Base-by-base conservation (phyloP, 1,284 basidiomycete species). In the Grifola frondosa region DNA sequence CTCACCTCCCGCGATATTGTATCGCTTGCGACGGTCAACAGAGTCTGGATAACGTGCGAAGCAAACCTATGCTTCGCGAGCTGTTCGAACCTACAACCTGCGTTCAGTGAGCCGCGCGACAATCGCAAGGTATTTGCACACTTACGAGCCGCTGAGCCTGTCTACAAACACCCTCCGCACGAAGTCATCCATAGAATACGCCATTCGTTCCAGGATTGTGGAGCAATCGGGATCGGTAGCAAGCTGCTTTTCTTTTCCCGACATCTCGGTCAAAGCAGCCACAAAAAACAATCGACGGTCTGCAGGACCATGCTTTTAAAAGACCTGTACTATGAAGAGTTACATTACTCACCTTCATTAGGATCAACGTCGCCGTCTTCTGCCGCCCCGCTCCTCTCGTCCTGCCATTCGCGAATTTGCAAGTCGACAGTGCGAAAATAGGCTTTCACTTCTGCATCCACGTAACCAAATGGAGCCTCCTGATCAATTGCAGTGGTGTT, bases 141-240 rank as follows among this genome's bases (percentile, higher is more conserved):
- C 87, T 80, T 68, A 94, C 84, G 88, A 89, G 60, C 90, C 92
- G 44, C 78, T 78, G 50, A 97, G 68, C 46, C 84, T 81, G 62
- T 96, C 93, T 46, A 90, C 70, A 53, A 97, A 86, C 3, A 96
- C 91, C 44, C 94, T 77, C 39, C 89, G 75, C 13, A 89, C 88
- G 68, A 93, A 94, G 65, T 97, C 93, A 61, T 95, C 92, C 84
- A 97, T 92, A 1, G 91, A 94, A 58, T 93, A 80, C 12, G 83
- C 61, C 75, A 97, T 84, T 52, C 92, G 76, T 64, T 97, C 94
- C 39, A 97, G 67, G 35, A 96, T 80, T 22, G 87, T 76, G 1
- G 91, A 91, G 53, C 90, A 93, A 47, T 97, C 93, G 2, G 90
- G 88, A 65, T 97, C 95, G 0, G 93, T 93, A 1, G 92, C 84